Conservation (phyloP, 1,284 basidiomycete species). For the Afroboletus lepidellus region DNA sequence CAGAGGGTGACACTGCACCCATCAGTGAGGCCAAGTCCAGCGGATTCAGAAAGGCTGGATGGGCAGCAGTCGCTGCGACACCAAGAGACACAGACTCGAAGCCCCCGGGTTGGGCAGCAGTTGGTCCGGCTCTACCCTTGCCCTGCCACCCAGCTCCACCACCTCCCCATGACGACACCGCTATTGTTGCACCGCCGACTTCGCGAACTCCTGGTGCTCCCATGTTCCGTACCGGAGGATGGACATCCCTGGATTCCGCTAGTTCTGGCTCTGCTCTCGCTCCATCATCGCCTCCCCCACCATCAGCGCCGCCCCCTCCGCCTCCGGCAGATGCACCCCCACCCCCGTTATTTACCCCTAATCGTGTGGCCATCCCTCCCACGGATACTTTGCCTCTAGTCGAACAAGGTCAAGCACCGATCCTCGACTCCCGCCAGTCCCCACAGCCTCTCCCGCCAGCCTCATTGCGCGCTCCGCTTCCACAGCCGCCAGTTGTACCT, state of each 20-base stretch:
- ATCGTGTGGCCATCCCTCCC: not conserved
- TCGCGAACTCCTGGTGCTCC: constrained; percentile 34
- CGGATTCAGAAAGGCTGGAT: constrained; percentile 57
- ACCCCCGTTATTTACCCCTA: not conserved
- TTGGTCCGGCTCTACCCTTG: constrained; percentile 18
- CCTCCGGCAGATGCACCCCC: constrained; percentile 6
- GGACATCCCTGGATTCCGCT: constrained; percentile 56
- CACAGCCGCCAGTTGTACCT: constrained; percentile 17
- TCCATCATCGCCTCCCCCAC: constrained; percentile 21
- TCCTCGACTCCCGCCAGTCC: not conserved
- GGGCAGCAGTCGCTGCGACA: constrained; percentile 47
- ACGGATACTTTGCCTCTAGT: not conserved
- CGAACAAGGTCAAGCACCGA: not conserved
- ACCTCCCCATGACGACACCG: constrained; percentile 14
- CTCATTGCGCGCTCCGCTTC: constrained; percentile 12
- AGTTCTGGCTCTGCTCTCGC: constrained; percentile 24
- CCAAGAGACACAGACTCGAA: constrained; percentile 13
- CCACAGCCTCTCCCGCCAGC: constrained; percentile 4
- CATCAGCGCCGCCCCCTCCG: constrained; percentile 24
- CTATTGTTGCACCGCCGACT: constrained; percentile 10
- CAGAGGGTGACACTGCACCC: constrained; percentile 22
- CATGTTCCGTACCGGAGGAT: constrained; percentile 55
- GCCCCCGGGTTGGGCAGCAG: constrained; percentile 15
- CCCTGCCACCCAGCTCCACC: constrained; percentile 20
- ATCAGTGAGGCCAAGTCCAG: constrained; percentile 37